Evolutionary conservation across 2,329 filamentous ascomycete genomes (phyloP), one percentile per base, ranked within the genome.

Genomic region (Fusarium graminum): DNA sequence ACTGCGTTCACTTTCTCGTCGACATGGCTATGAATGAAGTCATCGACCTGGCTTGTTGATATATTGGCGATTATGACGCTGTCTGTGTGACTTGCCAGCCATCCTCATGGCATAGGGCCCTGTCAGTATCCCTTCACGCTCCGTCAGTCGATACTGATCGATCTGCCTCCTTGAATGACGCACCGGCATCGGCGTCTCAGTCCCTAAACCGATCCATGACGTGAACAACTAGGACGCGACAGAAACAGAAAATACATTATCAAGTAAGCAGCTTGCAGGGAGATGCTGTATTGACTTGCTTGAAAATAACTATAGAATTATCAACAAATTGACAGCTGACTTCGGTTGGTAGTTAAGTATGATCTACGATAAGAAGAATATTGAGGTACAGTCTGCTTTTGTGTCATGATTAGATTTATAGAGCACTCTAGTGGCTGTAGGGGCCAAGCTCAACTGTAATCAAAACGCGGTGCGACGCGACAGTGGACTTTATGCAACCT

Each of bases 381-480:
- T 36, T 9, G 7, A 36, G 16, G 16, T 5, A 36, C 16, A 16
- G 34, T 9, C 10, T n/a, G 16, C 9, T 36, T 9, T 34, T 12
- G 34, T 17, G 16, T 6, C n/a, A 36, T n/a, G 34, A 14, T 2
- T 34, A 17, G 16, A 10, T 16, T 26, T 42, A 19, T 7, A 61
- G 30, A 16, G 30, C n/a, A 5, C n/a, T 47, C 44, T 26, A 54
- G 40, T 17, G 47, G 44, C 12, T 36, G 39, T 7, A 50, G 22
- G 17, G 22, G 29, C 28, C 16, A 22, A 32, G 41, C 9, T 45
- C 47, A 40, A 53, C 46, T 61, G 29, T 47, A 68, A 49, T 40
- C 42, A 38, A 36, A 36, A 55, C 49, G 63, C 63, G 63, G 28
- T 30, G 39, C 43, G 39, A 51, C 38, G 52, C 53, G 49, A 44